Conservation (phyloP, 352 stramenopile genomes). For the Phytophthora sp. region DNA sequence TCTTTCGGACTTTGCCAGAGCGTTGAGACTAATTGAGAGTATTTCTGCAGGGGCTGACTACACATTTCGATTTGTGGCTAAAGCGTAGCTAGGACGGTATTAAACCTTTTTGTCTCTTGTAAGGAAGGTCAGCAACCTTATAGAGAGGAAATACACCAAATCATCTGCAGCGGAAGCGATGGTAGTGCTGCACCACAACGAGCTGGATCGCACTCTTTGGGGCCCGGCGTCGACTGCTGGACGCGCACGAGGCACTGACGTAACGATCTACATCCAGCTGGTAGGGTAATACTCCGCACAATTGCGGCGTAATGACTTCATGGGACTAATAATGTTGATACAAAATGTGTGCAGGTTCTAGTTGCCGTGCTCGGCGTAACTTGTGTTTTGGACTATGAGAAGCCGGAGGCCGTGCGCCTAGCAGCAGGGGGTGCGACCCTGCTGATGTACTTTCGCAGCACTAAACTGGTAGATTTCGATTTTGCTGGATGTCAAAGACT, state of each 20-base stretch:
- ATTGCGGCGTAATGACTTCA: background rate
- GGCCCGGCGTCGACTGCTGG: conserved; percentile 45
- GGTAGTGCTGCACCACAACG: conserved; percentile 71
- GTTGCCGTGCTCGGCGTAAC: conserved; percentile 34
- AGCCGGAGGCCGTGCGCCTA: conserved; percentile 53
- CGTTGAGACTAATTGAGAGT: too few relatives aligned
- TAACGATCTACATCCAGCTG: conserved; percentile 54
- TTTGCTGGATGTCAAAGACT: background rate
- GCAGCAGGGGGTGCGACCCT: conserved; percentile 27
- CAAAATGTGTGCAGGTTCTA: conserved; percentile 31
- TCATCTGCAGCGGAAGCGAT: conserved; percentile 27
- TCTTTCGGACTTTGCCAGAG: too few relatives aligned
- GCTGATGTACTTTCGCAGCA: conserved; percentile 74
- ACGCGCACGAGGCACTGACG: conserved; percentile 49
- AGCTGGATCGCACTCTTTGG: conserved; percentile 69
- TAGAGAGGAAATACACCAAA: too few relatives aligned
- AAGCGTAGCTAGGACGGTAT: too few relatives aligned
- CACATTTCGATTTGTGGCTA: too few relatives aligned
- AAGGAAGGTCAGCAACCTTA: too few relatives aligned
- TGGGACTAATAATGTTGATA: conserved; percentile 6
- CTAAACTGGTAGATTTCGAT: conserved; percentile 40
- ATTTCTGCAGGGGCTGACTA: too few relatives aligned
- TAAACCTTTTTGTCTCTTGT: too few relatives aligned
- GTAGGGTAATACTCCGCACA: conserved; percentile 31
- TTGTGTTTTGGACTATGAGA: conserved; percentile 60